Evolutionary conservation across 2,329 filamentous ascomycete species (phyloP), one percentile per base, ranked within the genome.

Genomic region (Diaporthe nobilis): DNA sequence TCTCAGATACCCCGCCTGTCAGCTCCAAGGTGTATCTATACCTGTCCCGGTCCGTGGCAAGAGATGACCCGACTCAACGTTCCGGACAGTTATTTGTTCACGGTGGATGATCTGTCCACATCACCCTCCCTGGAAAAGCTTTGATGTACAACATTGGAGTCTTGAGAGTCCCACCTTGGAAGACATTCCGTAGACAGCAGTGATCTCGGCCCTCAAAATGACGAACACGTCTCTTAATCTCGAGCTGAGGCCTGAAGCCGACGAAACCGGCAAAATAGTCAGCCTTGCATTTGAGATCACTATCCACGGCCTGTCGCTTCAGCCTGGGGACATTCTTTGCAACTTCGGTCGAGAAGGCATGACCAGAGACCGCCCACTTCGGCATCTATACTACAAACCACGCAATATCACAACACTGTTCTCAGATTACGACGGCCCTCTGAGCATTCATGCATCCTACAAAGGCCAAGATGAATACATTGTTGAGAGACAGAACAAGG

Each of bases 271-370:
- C 12, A 15, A 39, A 12, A 57, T 74, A 6, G 17, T n/a, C 37
- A 60, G 17, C 8, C 57, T 73, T 13, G 20, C 13, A 8, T 13
- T 51, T 47, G 25, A 9, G 8, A 5, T 63, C 7, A 70, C 34
- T 31, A 25, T 76, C 10, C 22, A 47, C 4, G 31, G n/a, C 25
- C n/a, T 63, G 12, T 37, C 42, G 3, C 22, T 71, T 51, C 20
- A 51, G 39, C 47, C 63, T 25, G 63, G 65, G 12, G 39, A 65
- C 12, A 17, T 49, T 17, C 37, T 74, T 22, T 74, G 47, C 63
- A 13, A 39, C 49, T 65, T 51, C 22, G 74, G 44, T 4, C 51
- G 20, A 28, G 28, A 31, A 31, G 71, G 57, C 10, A 28, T 53
- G 22, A 20, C 31, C n/a, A 44, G 4, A 39, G 5, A 34, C 7